Evolutionary conservation across 352 stramenopile species (phyloP), one percentile per base, ranked within the genome.

Genomic region (Globisporangium splendens): DNA sequence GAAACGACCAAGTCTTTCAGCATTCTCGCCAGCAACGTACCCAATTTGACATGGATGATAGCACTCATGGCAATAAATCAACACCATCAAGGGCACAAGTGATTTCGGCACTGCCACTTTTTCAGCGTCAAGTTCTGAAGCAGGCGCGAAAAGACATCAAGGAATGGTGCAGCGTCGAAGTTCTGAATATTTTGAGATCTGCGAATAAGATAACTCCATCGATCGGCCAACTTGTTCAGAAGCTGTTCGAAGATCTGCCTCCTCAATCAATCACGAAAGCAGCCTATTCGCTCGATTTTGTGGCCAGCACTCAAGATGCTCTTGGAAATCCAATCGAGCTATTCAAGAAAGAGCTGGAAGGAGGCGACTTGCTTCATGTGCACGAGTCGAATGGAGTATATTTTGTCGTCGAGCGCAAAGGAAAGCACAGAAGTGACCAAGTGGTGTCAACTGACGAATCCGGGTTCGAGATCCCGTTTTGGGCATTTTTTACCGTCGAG

Each of bases 121-220:
- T 91, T 63, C 83, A 94, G 63, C 76, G 77, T 13, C 74, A 87
- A 66, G 76, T 91, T 20, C 50, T 96, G 11, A 85, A 77, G 44
- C 73, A 68, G 12, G 66, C 89, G 44, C 70, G 83, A 21, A 78
- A 79, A 48, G 75, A 87, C 18, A 88, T 96, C 38, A 91, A 91
- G 52, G 86, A 96, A 46, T 93, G 86, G 79, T 90, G 79, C 46
- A 91, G 83, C 33, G 63, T 90, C 1, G 80, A 96, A 48, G 89
- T 96, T 49, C 56, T 96, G 31, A 72, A 71, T 7, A 93, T 96
- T 59, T 63, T 96, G 43, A 77, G 77, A 52, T 75, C 73, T 18
- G 69, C 80, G 10, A 75, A 89, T 39, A 63, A 71, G 42, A 80
- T 93, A 15, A 92, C 86, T 10, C 79, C 83, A 17, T 63, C 76